A percentile compares a stretch with the other conserved stretches of the same genome.
phyloP scores from a whole-genome alignment of 2,329 filamentous ascomycete species.

The Pseudogymnoascus sp. region DNA sequence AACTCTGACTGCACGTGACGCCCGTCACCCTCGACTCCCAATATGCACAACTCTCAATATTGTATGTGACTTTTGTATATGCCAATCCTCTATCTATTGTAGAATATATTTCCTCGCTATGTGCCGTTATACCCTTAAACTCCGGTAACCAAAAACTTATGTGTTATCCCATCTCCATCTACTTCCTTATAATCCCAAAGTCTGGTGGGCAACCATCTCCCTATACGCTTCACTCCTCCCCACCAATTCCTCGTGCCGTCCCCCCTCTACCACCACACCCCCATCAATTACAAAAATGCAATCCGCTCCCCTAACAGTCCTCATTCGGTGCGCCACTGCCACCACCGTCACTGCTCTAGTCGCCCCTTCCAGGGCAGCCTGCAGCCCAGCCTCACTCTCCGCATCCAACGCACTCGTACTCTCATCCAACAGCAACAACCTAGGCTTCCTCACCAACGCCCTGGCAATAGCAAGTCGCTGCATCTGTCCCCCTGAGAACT shows the following conservation, averaged over 20 bases:
- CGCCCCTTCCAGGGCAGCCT: constrained; percentile 55
- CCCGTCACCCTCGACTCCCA: neutral
- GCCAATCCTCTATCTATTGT: neutral
- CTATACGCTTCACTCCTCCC: constrained; percentile 42
- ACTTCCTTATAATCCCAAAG: constrained; percentile 12
- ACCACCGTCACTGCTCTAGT: constrained; percentile 47
- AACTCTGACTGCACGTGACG: neutral
- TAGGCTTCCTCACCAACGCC: constrained; percentile 63
- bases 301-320: constrained; percentile 49
- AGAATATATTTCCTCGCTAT: neutral
- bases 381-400: constrained; percentile 55
- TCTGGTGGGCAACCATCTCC: constrained; percentile 22
- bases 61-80: neutral
- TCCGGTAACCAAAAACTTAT: neutral
- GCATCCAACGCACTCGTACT: constrained; percentile 71
- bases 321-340: constrained; percentile 50
- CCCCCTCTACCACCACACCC: constrained; percentile 45
- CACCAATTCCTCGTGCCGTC: constrained; percentile 47
- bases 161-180: neutral
- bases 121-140: neutral
- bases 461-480: constrained; percentile 74
- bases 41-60: neutral
- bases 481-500: constrained; percentile 70
- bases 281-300: constrained; percentile 50
- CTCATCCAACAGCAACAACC: constrained; percentile 72